Conservation (phyloP, 305 asterid genomes). For the Solanum hybrid region DNA sequence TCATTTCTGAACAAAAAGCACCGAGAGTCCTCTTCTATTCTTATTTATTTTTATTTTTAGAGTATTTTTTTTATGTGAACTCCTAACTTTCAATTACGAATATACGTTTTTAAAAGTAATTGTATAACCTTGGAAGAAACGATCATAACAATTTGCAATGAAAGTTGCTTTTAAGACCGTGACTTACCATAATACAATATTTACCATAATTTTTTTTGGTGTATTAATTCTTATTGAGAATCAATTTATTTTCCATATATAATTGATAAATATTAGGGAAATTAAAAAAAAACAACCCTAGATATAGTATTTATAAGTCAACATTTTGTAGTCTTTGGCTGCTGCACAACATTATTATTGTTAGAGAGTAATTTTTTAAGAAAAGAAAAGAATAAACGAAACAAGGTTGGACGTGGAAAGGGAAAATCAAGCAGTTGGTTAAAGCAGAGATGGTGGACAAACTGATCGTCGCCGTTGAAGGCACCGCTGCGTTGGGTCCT, state of each 20-base stretch:
- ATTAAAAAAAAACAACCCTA: neutral
- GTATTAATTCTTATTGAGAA: neutral
- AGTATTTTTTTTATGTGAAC: neutral
- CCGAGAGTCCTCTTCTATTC: neutral
- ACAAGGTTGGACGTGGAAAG: neutral
- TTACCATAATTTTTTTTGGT: neutral
- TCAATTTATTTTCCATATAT: neutral
- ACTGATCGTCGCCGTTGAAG: conserved; percentile 82
- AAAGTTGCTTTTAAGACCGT: neutral
- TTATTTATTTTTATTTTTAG: neutral
- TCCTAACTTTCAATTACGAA: neutral
- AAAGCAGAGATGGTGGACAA: conserved; percentile 31
- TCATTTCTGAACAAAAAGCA: neutral
- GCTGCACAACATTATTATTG: neutral
- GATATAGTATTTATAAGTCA: neutral
- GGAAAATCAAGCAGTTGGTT: neutral
- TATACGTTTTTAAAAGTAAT: neutral
- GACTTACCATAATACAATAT: neutral
- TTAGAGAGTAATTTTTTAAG: neutral
- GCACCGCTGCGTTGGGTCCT: conserved; percentile 95
- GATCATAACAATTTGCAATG: neutral
- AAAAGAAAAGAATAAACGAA: neutral
- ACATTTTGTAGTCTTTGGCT: neutral
- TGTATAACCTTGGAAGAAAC: neutral
- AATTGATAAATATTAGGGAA: neutral